Evolutionary conservation across 140 eudicot species (phyloP).

Genomic region (Oenanthe javanica): DNA sequence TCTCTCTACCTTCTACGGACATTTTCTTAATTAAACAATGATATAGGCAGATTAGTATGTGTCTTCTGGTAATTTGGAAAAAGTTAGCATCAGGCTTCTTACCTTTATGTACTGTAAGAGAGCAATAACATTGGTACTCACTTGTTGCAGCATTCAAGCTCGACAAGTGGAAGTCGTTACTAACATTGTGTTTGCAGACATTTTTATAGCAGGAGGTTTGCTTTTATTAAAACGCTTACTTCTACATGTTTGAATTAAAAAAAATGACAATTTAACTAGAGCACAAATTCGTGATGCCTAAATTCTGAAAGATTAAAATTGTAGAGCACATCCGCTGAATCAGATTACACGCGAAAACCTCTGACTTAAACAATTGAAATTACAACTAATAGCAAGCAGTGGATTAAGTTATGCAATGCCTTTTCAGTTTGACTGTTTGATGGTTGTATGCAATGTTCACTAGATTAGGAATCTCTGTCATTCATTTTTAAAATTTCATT

Average conservation of each 20-base stretch:
- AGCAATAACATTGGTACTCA: background rate
- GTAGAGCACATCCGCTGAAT: background rate
- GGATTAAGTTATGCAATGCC: background rate
- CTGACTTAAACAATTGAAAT: background rate
- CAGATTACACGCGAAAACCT: background rate
- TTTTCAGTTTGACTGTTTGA: background rate
- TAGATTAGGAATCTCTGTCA: background rate
- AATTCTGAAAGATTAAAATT: background rate
- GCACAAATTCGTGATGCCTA: background rate
- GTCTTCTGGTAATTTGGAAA: background rate
- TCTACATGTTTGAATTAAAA: background rate
- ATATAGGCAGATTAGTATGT: background rate
- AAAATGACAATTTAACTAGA: background rate
- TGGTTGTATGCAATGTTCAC: background rate
- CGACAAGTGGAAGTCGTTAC: background rate
- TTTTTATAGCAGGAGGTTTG: background rate
- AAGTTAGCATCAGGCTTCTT: background rate
- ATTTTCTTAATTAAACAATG: background rate
- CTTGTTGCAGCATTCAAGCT: background rate
- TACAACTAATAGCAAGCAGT: background rate
- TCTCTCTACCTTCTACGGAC: background rate
- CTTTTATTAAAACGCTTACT: background rate
- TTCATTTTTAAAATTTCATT: background rate
- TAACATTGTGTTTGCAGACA: background rate
- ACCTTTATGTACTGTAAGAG: background rate